phyloP scores from a whole-genome alignment of 352 stramenopile genomes.

The Phytophthora tubulina region DNA sequence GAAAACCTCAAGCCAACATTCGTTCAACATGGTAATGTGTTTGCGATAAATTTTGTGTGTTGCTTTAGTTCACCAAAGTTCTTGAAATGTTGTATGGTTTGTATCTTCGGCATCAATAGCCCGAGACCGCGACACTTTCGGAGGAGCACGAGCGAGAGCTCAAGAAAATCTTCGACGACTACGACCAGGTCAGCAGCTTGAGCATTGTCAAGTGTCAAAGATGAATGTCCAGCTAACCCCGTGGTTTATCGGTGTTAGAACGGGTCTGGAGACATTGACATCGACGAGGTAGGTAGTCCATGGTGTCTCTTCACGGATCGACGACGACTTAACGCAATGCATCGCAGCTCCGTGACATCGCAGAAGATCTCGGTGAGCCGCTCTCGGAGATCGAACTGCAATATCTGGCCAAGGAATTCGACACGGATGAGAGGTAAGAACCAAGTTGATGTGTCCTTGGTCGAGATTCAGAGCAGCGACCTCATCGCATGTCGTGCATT shows the following conservation, averaged over 20 bases:
- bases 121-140: constrained; percentile 57
- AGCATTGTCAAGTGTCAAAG: not conserved
- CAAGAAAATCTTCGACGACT: constrained; percentile 83
- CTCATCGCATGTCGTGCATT: constrained; percentile 19
- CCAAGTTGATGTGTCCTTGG: not conserved
- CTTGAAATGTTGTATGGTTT: too few relatives aligned
- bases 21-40: not conserved
- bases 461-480: not conserved
- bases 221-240: not conserved
- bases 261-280: constrained; percentile 73
- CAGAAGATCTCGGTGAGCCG: constrained; percentile 76
- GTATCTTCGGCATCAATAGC: too few relatives aligned
- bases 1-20: not conserved
- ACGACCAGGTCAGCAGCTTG: constrained; percentile 55
- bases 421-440: constrained; percentile 67
- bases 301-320: not conserved
- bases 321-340: constrained; percentile 7
- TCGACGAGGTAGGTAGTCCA: constrained; percentile 59
- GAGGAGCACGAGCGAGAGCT: constrained; percentile 77
- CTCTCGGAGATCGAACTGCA: constrained; percentile 77
- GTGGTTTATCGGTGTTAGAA: constrained; percentile 43
- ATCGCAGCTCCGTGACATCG: constrained; percentile 71
- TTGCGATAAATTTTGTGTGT: too few relatives aligned
- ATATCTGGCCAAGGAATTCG: constrained; percentile 80
- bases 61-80: too few relatives aligned